These are phyloP conservation scores for Zizania latifolia DNA, from an alignment of 176 grass and related monocot species.

Conservation along the genomic window DNA sequence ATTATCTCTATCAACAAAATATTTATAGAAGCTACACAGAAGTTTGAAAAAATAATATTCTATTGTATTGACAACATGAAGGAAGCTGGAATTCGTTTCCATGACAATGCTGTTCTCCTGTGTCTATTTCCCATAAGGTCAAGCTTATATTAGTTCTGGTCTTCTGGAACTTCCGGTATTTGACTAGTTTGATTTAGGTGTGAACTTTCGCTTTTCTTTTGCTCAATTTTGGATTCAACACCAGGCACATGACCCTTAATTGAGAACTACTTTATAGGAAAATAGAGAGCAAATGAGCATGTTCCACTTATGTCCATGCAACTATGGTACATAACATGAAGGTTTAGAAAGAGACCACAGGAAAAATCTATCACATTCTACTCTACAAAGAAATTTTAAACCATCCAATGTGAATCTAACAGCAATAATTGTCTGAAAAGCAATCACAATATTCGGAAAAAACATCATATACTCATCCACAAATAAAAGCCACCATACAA, in stretches of 20 bases:
- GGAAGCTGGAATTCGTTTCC: background rate
- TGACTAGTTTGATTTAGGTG: background rate
- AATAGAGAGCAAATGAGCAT: background rate
- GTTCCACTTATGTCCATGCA: background rate
- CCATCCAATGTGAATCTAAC: background rate
- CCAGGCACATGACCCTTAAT: background rate
- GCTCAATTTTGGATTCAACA: background rate
- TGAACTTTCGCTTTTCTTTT: background rate
- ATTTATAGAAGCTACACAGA: background rate
- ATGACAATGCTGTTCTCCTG: background rate
- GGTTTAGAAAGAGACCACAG: background rate
- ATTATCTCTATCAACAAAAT: background rate
- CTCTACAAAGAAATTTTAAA: background rate
- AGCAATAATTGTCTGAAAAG: background rate
- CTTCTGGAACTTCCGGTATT: background rate
- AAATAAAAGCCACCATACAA: background rate
- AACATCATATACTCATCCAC: background rate
- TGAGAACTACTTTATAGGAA: background rate
- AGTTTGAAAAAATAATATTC: background rate
- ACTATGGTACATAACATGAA: background rate
- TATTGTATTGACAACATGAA: conserved; percentile 1
- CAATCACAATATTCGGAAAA: background rate
- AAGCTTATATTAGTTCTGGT: background rate
- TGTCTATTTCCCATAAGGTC: background rate
- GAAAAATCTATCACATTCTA: background rate